Evolutionary conservation across 352 stramenopile species (phyloP), one percentile per base, ranked within the genome.

Genomic region (Globisporangium camurandrum): DNA sequence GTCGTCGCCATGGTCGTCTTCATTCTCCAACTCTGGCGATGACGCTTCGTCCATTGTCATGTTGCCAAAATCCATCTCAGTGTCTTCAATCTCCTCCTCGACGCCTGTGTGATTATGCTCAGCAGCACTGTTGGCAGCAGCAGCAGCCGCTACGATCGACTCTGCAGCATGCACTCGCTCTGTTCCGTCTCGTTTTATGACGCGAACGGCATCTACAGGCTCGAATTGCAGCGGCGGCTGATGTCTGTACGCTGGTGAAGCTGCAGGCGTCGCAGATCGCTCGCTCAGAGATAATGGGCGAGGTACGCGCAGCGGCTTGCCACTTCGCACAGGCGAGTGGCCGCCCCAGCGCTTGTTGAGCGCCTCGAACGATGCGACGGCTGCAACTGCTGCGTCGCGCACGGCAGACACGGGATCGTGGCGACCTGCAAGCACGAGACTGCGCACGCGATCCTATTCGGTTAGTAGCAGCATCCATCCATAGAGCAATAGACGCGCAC

Each of bases 391-490:
- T 24, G 68, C 75, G 42, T 84, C 70, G 4, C 75, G 65, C 44
- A 87, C 72, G 11, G 64, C 56, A 8, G 69, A 86, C 1, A 77
- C 62, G 4, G 71, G 62, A 51, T 84, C 71, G 16, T 81, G 75
- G 6, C 75, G 69, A 1, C 58, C 67, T 19, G 70, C 59, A 17
- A 75, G 19, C 0, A 84, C 69, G 12, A 86, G 59, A 17, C 46
- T 30, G 30, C 66, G 59, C 22, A 82, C 51, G 27, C 64, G 63
- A 22, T 78, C 71, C 44, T 81, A 24, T 16, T 2, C 61, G 43
- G 16, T n/a, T n/a, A n/a, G n/a, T n/a, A n/a, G n/a, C n/a, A n/a
- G n/a, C n/a, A n/a, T n/a, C n/a, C n/a, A n/a, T n/a, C n/a, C n/a
- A n/a, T n/a, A n/a, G n/a, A n/a, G n/a, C n/a, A n/a, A n/a, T n/a